Evolutionary conservation across 768 basidiomycete genomes (phyloP), one percentile per base, ranked within the genome.

Genomic region (Macrolepiota fuliginosa): DNA sequence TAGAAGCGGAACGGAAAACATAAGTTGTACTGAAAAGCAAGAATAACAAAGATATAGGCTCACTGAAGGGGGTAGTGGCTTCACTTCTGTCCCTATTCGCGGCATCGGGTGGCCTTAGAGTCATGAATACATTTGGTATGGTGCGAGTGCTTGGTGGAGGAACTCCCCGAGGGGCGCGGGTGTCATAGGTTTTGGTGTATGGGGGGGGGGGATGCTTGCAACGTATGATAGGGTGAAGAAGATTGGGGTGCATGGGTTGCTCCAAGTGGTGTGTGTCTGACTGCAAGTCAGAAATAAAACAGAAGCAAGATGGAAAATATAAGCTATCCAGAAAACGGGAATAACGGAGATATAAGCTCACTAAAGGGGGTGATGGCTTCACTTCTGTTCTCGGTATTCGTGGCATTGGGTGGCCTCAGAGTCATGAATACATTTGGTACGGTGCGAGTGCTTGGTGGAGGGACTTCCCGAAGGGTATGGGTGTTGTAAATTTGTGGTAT

Each of bases 61-160:
- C n/a, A n/a, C n/a, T n/a, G n/a, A n/a, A n/a, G n/a, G n/a, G n/a
- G n/a, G n/a, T n/a, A n/a, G n/a, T n/a, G n/a, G n/a, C n/a, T n/a
- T n/a, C n/a, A n/a, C n/a, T n/a, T n/a, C 46, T 80, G 78, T 72
- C 68, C 55, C 49, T 52, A 50, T 49, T 35, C 15, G 50, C 63
- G 11, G 54, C 59, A 17, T 60, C 63, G 6, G 74, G 79, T 0
- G 90, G 87, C 58, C 91, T 88, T 13, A 92, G 76, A 2, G 90
- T 79, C 50, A 76, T 78, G 58, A 90, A 75, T 49, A 89, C 87
- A 19, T 81, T 83, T 13, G 87, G 69, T 0, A 85, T 82, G 10
- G 73, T 77, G 1, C 74, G 76, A 1, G 75, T 71, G 56, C 71
- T 63, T 6, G 70, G 63, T 17, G 65, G 67, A 2, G 42, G 29